Conservation (phyloP, 768 basidiomycete species). For the Flagelloscypha sp. region DNA sequence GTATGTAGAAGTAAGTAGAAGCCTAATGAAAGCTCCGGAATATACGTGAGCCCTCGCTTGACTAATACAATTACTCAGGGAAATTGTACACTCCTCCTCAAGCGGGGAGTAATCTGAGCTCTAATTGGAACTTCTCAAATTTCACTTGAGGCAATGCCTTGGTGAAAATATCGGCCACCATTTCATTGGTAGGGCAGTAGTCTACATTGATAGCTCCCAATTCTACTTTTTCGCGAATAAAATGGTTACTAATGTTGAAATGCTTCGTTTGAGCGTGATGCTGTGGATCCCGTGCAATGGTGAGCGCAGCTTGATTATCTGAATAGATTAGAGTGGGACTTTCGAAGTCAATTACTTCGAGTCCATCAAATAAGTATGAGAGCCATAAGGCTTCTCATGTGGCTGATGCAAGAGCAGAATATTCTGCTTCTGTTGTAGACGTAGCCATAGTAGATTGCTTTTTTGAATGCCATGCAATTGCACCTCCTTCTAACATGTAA, state of each 20-base stretch:
- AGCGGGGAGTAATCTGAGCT: no score
- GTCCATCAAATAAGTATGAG: slow-evolving; percentile 8
- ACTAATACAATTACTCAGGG: no score
- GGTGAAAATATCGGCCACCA: slow-evolving; percentile 21
- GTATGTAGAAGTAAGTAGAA: no score
- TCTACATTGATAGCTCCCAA: slow-evolving; percentile 3
- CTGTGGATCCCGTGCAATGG: slow-evolving; percentile 12
- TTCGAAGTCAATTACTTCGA: slow-evolving; percentile 4
- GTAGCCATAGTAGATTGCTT: slow-evolving; percentile 15
- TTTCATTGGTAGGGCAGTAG: slow-evolving; percentile 15
- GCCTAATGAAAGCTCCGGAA: no score
- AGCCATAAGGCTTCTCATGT: slow-evolving; percentile 17
- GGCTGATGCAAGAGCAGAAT: slow-evolving; percentile 19
- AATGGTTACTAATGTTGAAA: slow-evolving; percentile 22
- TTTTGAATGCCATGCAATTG: slow-evolving; percentile 23
- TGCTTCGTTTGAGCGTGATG: slow-evolving; percentile 19
- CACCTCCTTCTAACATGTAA: slow-evolving; percentile 19
- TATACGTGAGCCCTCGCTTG: no score
- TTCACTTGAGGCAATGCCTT: slow-evolving; percentile 13
- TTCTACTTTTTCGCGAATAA: slow-evolving; percentile 17
- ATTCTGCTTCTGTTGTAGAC: slow-evolving; percentile 20
- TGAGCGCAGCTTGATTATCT: slow-evolving; percentile 20
- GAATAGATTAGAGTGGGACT: slow-evolving; percentile 7
- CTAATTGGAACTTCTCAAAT: no score
- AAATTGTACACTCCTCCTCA: no score